Evolutionary conservation across 805 yeast species (phyloP).

Genomic region (Wickerhamiella sorbophila): DNA sequence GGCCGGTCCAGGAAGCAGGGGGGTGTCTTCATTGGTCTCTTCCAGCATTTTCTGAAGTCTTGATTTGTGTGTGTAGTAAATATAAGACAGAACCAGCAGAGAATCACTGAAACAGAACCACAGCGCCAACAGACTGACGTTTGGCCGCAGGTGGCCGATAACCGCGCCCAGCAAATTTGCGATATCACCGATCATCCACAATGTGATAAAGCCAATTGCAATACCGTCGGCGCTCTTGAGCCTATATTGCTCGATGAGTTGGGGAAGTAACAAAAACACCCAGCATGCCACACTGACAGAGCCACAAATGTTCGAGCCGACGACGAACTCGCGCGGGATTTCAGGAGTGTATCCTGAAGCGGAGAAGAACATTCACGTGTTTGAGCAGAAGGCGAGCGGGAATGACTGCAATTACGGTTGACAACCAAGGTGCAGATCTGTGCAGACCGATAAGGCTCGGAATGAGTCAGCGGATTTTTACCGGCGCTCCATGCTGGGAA

Average conservation of each 20-base stretch:
- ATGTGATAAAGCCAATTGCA: constrained; percentile 47
- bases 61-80: constrained; percentile 33
- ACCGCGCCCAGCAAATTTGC: constrained; percentile 53
- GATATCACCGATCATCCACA: constrained; percentile 64
- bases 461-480: too few relatives aligned
- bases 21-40: constrained; percentile 16
- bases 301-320: constrained; percentile 51
- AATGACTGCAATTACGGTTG: too few relatives aligned
- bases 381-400: too few relatives aligned
- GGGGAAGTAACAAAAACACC: constrained; percentile 65
- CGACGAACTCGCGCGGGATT: constrained; percentile 25
- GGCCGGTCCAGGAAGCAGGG: constrained; percentile 18
- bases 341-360: not conserved
- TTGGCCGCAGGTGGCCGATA: constrained; percentile 57
- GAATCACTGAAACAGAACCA: constrained; percentile 69
- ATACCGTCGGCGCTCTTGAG: constrained; percentile 60
- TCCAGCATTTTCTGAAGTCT: not conserved
- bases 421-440: too few relatives aligned
- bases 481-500: too few relatives aligned
- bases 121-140: constrained; percentile 51
- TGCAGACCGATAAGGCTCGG: too few relatives aligned
- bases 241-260: constrained; percentile 68
- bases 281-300: constrained; percentile 64
- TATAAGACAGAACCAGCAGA: constrained; percentile 41
- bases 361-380: too few relatives aligned